These are phyloP conservation scores for Pouteria campechiana DNA, from an alignment of 179 eudicot genomes.

Conservation along the genomic window DNA sequence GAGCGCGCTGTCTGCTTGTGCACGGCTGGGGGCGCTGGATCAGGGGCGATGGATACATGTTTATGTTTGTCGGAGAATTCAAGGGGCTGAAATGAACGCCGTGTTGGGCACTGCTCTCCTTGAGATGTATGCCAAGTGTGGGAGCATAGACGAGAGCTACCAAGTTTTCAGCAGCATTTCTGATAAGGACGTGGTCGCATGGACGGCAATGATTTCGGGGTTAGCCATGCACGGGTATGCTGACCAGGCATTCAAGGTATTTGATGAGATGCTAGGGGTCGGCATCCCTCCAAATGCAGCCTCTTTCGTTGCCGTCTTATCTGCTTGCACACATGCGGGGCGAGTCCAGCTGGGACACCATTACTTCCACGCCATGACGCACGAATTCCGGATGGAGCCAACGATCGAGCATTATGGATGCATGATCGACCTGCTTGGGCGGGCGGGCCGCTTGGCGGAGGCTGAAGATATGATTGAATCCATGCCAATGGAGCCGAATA, in stretches of 20 bases:
- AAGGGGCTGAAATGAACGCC: not conserved
- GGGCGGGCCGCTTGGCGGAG: conserved; percentile 9
- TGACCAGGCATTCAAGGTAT: conserved; percentile 4
- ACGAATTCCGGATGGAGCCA: conserved; percentile 4
- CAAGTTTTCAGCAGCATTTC: conserved; percentile 8
- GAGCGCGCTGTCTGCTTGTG: conserved; percentile 13
- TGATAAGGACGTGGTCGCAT: conserved; percentile 9
- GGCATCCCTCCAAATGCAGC: conserved; percentile 7
- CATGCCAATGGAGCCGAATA: conserved; percentile 8
- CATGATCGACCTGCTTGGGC: conserved; percentile 15
- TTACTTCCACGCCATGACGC: conserved; percentile 6
- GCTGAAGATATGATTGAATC: conserved; percentile 7
- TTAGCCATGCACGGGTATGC: conserved; percentile 10
- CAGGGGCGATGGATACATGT: conserved; percentile 13
- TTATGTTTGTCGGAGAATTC: conserved; percentile 1
- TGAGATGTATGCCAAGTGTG: conserved; percentile 18
- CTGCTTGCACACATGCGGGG: conserved; percentile 13
- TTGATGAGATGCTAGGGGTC: conserved; percentile 6
- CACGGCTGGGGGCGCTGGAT: conserved; percentile 8
- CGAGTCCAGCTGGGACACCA: conserved; percentile 4
- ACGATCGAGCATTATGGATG: conserved; percentile 13
- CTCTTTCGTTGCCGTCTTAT: conserved; percentile 7
- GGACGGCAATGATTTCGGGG: conserved; percentile 9
- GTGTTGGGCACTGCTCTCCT: conserved; percentile 8
- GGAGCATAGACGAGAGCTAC: conserved; percentile 5